Percentiles rank a stretch among this genome's conserved stretches.
These are phyloP conservation scores for Sequoia sempervirens DNA, from an alignment of 75 land plant genomes.

Conservation along the genomic window DNA sequence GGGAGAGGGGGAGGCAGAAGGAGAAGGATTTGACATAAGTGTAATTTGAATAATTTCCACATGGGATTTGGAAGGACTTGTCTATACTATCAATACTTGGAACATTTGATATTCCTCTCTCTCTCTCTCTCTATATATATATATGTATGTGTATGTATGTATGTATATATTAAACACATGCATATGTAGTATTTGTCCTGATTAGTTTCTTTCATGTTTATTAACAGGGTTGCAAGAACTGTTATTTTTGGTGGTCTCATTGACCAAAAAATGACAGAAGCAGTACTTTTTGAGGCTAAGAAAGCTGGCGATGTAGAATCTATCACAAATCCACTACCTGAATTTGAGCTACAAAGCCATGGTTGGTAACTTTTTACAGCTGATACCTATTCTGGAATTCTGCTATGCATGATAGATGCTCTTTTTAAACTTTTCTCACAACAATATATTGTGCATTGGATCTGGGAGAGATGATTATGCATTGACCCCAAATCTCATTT, in stretches of 20 bases:
- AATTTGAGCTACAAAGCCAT: slow-evolving; percentile 67
- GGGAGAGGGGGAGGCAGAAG: background rate
- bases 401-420: background rate
- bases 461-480: background rate
- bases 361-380: slow-evolving; percentile 37
- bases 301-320: slow-evolving; percentile 59
- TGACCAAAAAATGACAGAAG: slow-evolving; percentile 64
- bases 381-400: slow-evolving; percentile 10
- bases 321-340: slow-evolving; percentile 62
- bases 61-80: background rate
- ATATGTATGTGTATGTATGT: too few relatives aligned
- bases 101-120: background rate
- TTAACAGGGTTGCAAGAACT: slow-evolving; percentile 82
- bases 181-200: background rate
- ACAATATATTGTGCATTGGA: background rate
- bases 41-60: background rate
- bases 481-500: background rate
- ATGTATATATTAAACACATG: background rate
- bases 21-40: background rate
- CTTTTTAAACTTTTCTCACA: background rate
- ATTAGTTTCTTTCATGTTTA: background rate
- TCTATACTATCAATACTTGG: background rate
- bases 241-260: slow-evolving; percentile 82
- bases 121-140: too few relatives aligned
- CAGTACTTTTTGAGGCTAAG: slow-evolving; percentile 49